Evolutionary conservation across 1,284 basidiomycete species (phyloP), one percentile per base, ranked within the genome.

Genomic region (Bjerkandera adusta): DNA sequence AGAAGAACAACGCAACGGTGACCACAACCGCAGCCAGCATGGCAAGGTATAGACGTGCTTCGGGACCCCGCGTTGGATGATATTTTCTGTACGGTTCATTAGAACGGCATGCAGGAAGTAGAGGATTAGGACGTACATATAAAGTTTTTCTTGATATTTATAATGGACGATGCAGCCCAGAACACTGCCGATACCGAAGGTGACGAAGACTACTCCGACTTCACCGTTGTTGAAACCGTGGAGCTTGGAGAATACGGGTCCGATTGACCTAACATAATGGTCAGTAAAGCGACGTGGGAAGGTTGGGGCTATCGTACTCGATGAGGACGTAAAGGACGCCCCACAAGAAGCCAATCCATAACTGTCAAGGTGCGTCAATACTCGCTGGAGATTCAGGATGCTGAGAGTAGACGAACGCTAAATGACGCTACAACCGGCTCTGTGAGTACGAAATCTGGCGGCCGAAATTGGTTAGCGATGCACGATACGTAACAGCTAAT

Each of bases 341-440:
- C 89, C 89, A 92, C 1, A 76, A 77, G 49, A 88, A 82, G 1
- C 84, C 85, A 39, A 83, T 68, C 89, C 88, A 92, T 13, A 89
- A 51, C 83, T 86, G 55, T n/a, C 6, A 47, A 7, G 18, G 8
- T 29, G 24, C 35, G 21, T 8, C 24, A 38, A n/a, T 16, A 21
- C 15, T 8, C n/a, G n/a, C n/a, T n/a, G n/a, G n/a, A n/a, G 11
- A 5, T 15, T 3, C 18, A 15, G 10, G 3, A 8, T 3, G 27
- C 12, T 24, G 32, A 27, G 38, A 27, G 18, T 36, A 5, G 15
- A 61, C 78, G 49, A 52, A 86, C 84, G 49, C 84, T 85, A 63
- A 92, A 85, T 53, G 80, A 78, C 7, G 76, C 68, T 1, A 92
- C 88, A 26, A 90, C 75, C 0, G 87, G 88, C 57, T 94, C 91